Base-by-base conservation (phyloP, 2,329 filamentous ascomycete genomes). In the Uncinocarpus reesii region DNA sequence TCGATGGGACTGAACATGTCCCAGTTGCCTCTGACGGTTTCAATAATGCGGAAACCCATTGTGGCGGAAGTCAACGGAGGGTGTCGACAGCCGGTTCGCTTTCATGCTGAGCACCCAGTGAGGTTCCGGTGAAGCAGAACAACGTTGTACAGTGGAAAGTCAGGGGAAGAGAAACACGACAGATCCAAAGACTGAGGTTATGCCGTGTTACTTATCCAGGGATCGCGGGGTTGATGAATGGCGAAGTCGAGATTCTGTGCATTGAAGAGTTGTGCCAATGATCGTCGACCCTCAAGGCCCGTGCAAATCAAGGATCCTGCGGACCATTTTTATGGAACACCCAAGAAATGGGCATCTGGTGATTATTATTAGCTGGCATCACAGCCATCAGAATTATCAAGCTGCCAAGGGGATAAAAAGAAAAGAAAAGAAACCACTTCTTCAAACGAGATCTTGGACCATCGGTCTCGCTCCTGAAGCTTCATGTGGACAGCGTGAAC, bases 1-100 rank as follows among this genome's bases (percentile, higher is more conserved):
- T 76, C 71, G 31, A 56, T 43, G 4, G 61, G 52, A 7, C 62
- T 63, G 56, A 70, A 71, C 42, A 60, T 45, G 34, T 44, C 36
- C 60, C 60, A 64, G 35, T 49, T 54, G 18, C 50, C 48, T 20
- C 21, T 32, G n/a, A 51, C 31, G 31, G 44, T 48, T 21, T 34
- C 42, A 13, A 35, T 18, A 15, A 52, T 40, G 26, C 28, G 38
- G 36, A 43, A 11, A 16, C 42, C 31, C 47, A 52, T 52, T 20
- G 40, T 29, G 28, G 32, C 20, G 24, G 34, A 34, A 47, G 26
- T 32, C 26, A 24, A 36, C 34, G 46, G 40, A 28, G 37, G 29
- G 47, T 7, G 26, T 32, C 4, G 32, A 37, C 31, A 20, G 16
- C 21, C 28, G 31, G 42, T 21, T n/a, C 32, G 21, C 29, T 26